Evolutionary conservation across 257 asterid species (phyloP), one percentile per base, ranked within the genome.

Genomic region (Gentiana dahurica): DNA sequence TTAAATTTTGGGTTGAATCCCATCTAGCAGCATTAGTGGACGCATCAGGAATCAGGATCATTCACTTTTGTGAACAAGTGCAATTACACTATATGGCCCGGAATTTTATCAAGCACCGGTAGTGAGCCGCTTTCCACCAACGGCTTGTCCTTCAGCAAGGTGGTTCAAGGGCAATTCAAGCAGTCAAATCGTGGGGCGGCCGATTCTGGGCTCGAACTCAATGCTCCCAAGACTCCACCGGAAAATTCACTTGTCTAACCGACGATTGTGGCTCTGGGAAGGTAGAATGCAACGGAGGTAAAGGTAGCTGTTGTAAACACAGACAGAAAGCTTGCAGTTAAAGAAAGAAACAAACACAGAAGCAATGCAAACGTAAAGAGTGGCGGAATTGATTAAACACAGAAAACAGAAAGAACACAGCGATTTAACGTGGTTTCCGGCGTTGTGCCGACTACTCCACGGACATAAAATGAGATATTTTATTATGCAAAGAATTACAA

Each of bases 261-360:
- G 97, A 91, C 12, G 97, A 90, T 55, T 90, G 97, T 24, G 94
- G 94, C 61, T 86, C 97, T 53, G 97, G 94, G 1, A 80, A 77
- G 61, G 2, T 75, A 0, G 96, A 90, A 65, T 89, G 97, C 67
- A 63, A 61, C 65, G 97, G 95, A 1, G 71, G 68, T 3, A 15
- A 15, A 15, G 24, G 24, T 15, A 15, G 24, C 24, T 15, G 24
- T 15, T 15, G 24, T 15, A 15, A 15, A 15, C 24, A 15, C 24
- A 15, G 24, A 15, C 24, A 15, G 24, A 15, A 15, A 15, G 24
- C 24, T 15, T 15, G 24, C 24, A 15, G 24, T 15, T 15, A 15
- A 15, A 15, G 24, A 15, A 15, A 15, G 24, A 15, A 15, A 15
- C 24, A 15, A 15, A 15, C 24, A 15, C 24, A 15, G 24, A 15